Conservation (phyloP, 2,329 filamentous ascomycete genomes). For the Fusarium sp. region DNA sequence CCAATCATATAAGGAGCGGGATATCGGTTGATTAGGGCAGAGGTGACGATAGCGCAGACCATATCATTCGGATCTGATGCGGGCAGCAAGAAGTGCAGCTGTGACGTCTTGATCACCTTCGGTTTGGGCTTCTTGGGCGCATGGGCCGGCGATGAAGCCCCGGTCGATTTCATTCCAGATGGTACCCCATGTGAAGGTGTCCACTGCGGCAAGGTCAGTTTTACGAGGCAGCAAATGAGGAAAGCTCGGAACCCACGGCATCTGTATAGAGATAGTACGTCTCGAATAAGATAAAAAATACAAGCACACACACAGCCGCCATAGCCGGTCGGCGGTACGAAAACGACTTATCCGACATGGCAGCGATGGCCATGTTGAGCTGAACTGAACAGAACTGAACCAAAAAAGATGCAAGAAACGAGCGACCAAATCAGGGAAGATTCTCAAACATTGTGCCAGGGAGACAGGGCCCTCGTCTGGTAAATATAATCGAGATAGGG, state of each 20-base stretch:
- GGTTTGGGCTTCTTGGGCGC: slow-evolving; percentile 2
- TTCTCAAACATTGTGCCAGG: neutral
- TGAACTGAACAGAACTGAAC: neutral
- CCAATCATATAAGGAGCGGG: slow-evolving; percentile 53
- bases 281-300: slow-evolving; percentile 25
- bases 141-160: slow-evolving; percentile 10
- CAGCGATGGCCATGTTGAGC: slow-evolving; percentile 5
- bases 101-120: slow-evolving; percentile 40
- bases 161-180: slow-evolving; percentile 9
- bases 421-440: neutral
- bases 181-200: slow-evolving; percentile 20
- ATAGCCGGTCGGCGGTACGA: slow-evolving; percentile 13
- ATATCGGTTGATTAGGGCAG: slow-evolving; percentile 52
- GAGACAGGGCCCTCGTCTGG: neutral
- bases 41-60: slow-evolving; percentile 54
- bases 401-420: neutral
- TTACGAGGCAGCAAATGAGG: slow-evolving; percentile 5
- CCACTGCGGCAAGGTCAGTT: slow-evolving; percentile 14
- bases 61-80: slow-evolving; percentile 51
- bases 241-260: slow-evolving; percentile 4
- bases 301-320: slow-evolving; percentile 2
- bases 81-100: slow-evolving; percentile 53
- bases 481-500: slow-evolving; percentile 4
- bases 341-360: slow-evolving; percentile 15
- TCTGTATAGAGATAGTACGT: slow-evolving; percentile 20